Percentiles rank a stretch among this genome's conserved stretches.
Conservation (phyloP, 2,329 filamentous ascomycete species). For the Microcyclospora pomicola region DNA sequence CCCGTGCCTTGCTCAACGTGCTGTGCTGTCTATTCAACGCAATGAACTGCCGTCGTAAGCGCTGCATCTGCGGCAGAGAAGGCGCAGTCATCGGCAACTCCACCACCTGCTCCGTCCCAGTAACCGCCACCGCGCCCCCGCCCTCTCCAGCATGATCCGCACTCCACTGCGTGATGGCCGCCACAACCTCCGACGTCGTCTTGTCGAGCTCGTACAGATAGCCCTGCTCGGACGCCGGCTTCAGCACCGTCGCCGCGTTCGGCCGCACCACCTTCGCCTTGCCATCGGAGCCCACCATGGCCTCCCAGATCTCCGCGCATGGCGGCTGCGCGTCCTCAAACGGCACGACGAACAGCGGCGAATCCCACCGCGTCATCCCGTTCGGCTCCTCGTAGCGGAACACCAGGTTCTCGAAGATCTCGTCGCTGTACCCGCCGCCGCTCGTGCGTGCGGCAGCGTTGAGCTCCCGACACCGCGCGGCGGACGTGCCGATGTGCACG, state of each 20-base stretch:
- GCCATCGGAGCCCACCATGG: slow-evolving; percentile 47
- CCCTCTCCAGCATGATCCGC: slow-evolving; percentile 49
- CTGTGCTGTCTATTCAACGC: slow-evolving; percentile 54
- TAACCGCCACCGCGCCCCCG: slow-evolving; percentile 43
- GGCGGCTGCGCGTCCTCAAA: slow-evolving; percentile 60
- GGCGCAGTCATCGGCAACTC: slow-evolving; percentile 56
- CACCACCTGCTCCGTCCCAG: slow-evolving; percentile 40
- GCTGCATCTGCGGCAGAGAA: slow-evolving; percentile 57
- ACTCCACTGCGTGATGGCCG: slow-evolving; percentile 54
- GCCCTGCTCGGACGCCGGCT: slow-evolving; percentile 48
- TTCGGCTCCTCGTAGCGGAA: slow-evolving; percentile 81
- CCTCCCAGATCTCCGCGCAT: slow-evolving; percentile 61
- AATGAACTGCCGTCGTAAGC: slow-evolving; percentile 64
- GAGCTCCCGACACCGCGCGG: slow-evolving; percentile 42
- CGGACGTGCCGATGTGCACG: slow-evolving; percentile 47
- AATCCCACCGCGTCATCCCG: slow-evolving; percentile 73
- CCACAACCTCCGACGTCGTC: slow-evolving; percentile 63
- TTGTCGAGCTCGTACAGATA: slow-evolving; percentile 71
- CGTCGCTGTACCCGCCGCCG: slow-evolving; percentile 32
- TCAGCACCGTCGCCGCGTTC: slow-evolving; percentile 62
- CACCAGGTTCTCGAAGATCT: slow-evolving; percentile 65
- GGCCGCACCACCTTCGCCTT: slow-evolving; percentile 53
- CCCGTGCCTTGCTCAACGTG: slow-evolving; percentile 25
- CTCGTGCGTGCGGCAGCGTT: slow-evolving; percentile 40
- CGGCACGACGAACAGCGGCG: slow-evolving; percentile 64